Evolutionary conservation across 352 stramenopile genomes (phyloP).

Genomic region (Globisporangium carolinianum): DNA sequence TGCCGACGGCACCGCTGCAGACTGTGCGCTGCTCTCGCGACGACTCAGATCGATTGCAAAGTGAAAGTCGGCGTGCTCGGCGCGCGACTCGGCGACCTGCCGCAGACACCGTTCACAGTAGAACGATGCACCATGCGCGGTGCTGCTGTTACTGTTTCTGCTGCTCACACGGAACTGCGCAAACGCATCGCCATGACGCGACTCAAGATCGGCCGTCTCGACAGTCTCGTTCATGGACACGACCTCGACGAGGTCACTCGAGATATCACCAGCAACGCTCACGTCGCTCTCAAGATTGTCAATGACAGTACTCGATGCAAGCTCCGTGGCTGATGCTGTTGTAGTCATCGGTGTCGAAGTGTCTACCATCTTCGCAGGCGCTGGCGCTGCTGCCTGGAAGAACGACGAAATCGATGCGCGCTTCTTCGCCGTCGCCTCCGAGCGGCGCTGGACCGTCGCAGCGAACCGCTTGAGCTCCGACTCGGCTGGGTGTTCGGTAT

Average conservation of each 20-base stretch:
- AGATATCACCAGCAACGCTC: neutral
- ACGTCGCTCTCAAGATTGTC: neutral
- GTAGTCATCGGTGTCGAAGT: neutral
- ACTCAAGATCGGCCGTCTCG: no score
- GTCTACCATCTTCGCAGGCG: neutral
- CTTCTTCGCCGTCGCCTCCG: constrained; percentile 13
- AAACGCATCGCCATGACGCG: constrained; percentile 2
- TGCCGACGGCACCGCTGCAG: constrained; percentile 2
- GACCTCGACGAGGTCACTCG: no score
- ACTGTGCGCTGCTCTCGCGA: constrained; percentile 16
- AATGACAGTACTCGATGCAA: neutral
- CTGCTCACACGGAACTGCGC: constrained; percentile 12
- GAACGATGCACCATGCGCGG: constrained; percentile 7
- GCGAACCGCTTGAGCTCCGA: constrained; percentile 18
- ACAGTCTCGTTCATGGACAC: no score
- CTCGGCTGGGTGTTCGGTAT: constrained; percentile 15
- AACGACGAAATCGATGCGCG: constrained; percentile 63
- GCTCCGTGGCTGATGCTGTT: neutral
- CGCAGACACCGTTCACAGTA: constrained; percentile 34
- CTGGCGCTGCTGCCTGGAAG: constrained; percentile 19
- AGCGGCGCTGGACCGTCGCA: constrained; percentile 10
- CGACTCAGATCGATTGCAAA: constrained; percentile 40
- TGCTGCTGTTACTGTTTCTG: neutral
- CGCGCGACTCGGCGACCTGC: constrained; percentile 21
- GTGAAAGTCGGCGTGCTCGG: constrained; percentile 55